phyloP scores from a whole-genome alignment of 352 stramenopile species.

The Globisporangium cederbergense region DNA sequence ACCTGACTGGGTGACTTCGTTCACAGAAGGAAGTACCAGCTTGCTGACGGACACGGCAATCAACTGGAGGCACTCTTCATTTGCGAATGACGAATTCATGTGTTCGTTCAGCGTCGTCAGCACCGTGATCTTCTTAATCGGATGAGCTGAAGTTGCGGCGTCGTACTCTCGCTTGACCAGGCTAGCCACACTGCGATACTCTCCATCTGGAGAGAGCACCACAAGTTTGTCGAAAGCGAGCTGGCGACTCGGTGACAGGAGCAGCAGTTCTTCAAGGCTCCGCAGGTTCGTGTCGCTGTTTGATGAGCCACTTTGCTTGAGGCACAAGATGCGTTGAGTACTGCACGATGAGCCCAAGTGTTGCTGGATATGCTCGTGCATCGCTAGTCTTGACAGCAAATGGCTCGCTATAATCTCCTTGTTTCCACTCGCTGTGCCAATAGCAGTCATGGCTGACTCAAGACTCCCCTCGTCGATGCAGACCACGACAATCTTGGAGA shows the following conservation, averaged over 20 bases:
- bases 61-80: neutral
- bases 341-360: constrained; percentile 22
- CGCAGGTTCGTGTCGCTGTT: constrained; percentile 18
- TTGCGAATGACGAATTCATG: neutral
- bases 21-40: constrained; percentile 18
- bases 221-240: constrained; percentile 28
- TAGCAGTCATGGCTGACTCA: neutral
- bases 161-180: constrained; percentile 4
- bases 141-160: neutral
- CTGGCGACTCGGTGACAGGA: constrained; percentile 3
- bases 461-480: constrained; percentile 28
- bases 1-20: constrained; percentile 5
- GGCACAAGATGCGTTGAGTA: constrained; percentile 25
- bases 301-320: constrained; percentile 18
- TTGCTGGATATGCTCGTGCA: constrained; percentile 26
- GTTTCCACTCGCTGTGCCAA: neutral
- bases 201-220: neutral
- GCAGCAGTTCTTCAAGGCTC: constrained; percentile 17
- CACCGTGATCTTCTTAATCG: constrained; percentile 23
- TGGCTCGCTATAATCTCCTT: neutral
- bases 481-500: constrained; percentile 28
- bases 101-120: constrained; percentile 23
- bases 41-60: constrained; percentile 15
- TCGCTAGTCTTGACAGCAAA: constrained; percentile 21
- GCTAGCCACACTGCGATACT: neutral